Percentiles rank a stretch among this genome's conserved stretches.
Conservation (phyloP, 192 early-diverging fungal genomes). For the Coemansia sp. region DNA sequence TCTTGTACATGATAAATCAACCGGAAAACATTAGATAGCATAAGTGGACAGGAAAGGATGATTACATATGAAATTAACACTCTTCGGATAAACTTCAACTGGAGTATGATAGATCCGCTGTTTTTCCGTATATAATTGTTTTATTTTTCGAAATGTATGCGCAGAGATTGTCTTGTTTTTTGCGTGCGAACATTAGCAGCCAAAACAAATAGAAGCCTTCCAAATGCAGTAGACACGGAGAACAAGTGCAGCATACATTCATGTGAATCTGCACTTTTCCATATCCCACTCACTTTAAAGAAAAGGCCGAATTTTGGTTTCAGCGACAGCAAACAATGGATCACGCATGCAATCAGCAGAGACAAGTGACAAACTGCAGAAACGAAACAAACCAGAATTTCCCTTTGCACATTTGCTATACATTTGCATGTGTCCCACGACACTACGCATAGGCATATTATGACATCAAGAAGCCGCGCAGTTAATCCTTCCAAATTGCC, state of each 20-base stretch:
- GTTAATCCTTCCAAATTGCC: not conserved
- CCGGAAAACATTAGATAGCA: too few species aligned
- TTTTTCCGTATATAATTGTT: not conserved
- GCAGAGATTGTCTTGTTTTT: not conserved
- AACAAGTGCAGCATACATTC: not conserved
- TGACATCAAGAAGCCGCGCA: slow-evolving; percentile 10
- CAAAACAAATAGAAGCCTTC: too few species aligned
- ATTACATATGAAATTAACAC: not conserved
- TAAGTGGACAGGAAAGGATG: not conserved
- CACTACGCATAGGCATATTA: not conserved
- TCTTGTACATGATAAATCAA: too few species aligned
- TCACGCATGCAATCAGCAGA: not conserved
- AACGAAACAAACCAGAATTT: not conserved
- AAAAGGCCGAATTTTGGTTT: not conserved
- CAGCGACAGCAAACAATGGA: not conserved
- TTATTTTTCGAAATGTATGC: not conserved
- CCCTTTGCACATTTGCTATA: not conserved
- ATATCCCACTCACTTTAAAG: not conserved
- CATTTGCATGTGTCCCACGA: slow-evolving; percentile 1
- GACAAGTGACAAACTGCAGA: slow-evolving; percentile 6
- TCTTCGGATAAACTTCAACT: too few species aligned
- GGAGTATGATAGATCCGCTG: not conserved
- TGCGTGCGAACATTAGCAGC: too few species aligned
- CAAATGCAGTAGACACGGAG: not conserved
- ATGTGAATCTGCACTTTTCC: not conserved